Evolutionary conservation across 2,329 filamentous ascomycete species (phyloP).

Genomic region (Ceratocystis diversiconidia): DNA sequence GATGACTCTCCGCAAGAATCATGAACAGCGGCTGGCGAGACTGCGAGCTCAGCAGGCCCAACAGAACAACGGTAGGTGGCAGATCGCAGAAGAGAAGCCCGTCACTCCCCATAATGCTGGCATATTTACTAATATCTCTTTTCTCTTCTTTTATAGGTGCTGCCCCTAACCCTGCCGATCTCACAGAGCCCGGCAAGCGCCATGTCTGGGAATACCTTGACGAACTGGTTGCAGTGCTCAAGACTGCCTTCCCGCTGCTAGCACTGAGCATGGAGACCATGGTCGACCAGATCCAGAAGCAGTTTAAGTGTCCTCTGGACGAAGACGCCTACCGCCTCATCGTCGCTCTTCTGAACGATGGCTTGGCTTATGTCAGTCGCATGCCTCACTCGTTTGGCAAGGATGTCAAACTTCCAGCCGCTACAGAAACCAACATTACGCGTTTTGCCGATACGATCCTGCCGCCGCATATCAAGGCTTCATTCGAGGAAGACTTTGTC

Average conservation of each 20-base stretch:
- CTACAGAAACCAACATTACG: constrained; percentile 92
- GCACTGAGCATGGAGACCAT: constrained; percentile 98
- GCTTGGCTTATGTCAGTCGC: constrained; percentile 77
- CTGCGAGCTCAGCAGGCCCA: constrained; percentile 20
- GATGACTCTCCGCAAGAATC: constrained; percentile 29
- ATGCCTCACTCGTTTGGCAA: constrained; percentile 76
- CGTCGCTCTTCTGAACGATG: constrained; percentile 93
- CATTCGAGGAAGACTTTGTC: constrained; percentile 97
- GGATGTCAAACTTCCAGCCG: constrained; percentile 75
- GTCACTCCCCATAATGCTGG: too few relatives aligned
- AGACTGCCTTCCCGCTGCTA: constrained; percentile 90
- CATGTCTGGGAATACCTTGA: constrained; percentile 95
- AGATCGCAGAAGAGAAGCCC: too few relatives aligned
- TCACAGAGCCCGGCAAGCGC: constrained; percentile 38
- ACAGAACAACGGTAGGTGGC: constrained; percentile 7
- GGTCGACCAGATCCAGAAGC: constrained; percentile 97
- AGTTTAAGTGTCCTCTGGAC: constrained; percentile 97
- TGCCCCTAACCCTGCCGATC: constrained; percentile 12
- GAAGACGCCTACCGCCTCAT: constrained; percentile 96
- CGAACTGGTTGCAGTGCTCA: constrained; percentile 86
- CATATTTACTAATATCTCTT: background rate
- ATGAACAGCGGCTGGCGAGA: constrained; percentile 17
- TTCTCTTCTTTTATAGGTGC: background rate
- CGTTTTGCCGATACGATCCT: constrained; percentile 93
- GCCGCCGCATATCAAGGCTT: constrained; percentile 84